These are phyloP conservation scores for Claviceps capensis DNA, from an alignment of 2,329 filamentous ascomycete species.

Conservation along the genomic window DNA sequence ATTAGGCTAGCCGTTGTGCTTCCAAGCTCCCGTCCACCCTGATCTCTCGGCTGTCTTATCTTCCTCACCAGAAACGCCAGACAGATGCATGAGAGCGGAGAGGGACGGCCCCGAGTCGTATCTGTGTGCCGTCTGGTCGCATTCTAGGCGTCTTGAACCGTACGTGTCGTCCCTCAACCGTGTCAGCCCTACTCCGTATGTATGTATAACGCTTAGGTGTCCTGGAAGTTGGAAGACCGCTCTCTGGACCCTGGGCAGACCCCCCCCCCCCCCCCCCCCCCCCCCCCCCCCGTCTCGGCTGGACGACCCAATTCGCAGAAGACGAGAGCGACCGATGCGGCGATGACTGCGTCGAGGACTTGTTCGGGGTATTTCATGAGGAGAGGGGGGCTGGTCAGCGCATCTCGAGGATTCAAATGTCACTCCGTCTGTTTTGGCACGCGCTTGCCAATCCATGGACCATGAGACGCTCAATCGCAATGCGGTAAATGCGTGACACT, in stretches of 20 bases:
- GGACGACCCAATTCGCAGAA: not conserved
- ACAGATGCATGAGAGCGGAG: not conserved
- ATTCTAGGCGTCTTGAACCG: not conserved
- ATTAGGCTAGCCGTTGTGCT: not conserved
- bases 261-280: not conserved
- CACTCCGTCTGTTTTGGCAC: not conserved
- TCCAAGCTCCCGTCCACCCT: not conserved
- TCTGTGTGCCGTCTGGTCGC: not conserved
- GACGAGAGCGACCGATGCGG: not conserved
- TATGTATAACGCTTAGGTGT: not conserved
- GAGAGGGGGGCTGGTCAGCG: not conserved
- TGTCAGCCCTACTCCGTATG: not conserved
- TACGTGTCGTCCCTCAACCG: not conserved
- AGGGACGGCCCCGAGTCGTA: not conserved
- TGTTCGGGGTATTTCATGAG: not conserved
- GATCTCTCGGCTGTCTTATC: not conserved
- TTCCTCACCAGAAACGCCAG: not conserved
- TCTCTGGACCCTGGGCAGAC: not conserved
- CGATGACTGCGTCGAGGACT: not conserved
- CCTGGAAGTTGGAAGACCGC: not conserved
- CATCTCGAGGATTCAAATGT: not conserved
- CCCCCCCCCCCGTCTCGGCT: not conserved
- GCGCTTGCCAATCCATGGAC: not conserved
- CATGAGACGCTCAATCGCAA: not conserved
- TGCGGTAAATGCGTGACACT: not conserved